Evolutionary conservation across 2,329 filamentous ascomycete species (phyloP).

Genomic region (Monosporascus sp.): DNA sequence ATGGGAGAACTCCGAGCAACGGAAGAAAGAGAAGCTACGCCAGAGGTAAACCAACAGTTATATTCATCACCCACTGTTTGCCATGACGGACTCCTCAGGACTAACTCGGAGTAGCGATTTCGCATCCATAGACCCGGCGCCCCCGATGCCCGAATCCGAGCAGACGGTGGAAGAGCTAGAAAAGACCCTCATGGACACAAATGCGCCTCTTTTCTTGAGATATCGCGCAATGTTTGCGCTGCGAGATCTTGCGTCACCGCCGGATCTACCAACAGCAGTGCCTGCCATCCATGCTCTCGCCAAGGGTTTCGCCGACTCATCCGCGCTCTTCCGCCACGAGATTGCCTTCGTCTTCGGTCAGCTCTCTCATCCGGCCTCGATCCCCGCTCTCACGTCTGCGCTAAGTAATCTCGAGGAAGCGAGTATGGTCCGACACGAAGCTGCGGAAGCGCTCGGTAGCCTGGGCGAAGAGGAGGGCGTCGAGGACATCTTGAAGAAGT

Average conservation of each 20-base stretch:
- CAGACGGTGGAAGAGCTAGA: conserved; percentile 70
- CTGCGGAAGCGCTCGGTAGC: conserved; percentile 90
- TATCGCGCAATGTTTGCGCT: conserved; percentile 98
- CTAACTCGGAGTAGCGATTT: conserved; percentile 66
- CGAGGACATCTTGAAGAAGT: conserved; percentile 75
- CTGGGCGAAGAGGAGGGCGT: conserved; percentile 91
- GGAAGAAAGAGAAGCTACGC: conserved; percentile 70
- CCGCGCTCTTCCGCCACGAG: conserved; percentile 93
- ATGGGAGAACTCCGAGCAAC: conserved; percentile 77
- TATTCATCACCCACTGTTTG: neutral
- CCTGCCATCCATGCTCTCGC: conserved; percentile 84
- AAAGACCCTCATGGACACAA: conserved; percentile 71
- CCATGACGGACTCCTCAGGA: conserved; percentile 1
- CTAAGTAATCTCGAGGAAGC: conserved; percentile 76
- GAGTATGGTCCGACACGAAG: conserved; percentile 97
- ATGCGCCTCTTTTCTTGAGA: conserved; percentile 76
- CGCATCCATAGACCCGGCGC: conserved; percentile 90
- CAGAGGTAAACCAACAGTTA: conserved; percentile 58
- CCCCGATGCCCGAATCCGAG: conserved; percentile 70
- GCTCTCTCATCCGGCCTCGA: conserved; percentile 91
- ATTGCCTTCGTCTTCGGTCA: conserved; percentile 98
- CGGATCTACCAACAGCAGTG: conserved; percentile 81
- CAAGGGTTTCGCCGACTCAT: conserved; percentile 77
- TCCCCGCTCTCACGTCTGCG: conserved; percentile 76
- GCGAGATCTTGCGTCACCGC: conserved; percentile 88